Conservation (phyloP, 2,329 filamentous ascomycete genomes). For the Cyphellophora attinorum region DNA sequence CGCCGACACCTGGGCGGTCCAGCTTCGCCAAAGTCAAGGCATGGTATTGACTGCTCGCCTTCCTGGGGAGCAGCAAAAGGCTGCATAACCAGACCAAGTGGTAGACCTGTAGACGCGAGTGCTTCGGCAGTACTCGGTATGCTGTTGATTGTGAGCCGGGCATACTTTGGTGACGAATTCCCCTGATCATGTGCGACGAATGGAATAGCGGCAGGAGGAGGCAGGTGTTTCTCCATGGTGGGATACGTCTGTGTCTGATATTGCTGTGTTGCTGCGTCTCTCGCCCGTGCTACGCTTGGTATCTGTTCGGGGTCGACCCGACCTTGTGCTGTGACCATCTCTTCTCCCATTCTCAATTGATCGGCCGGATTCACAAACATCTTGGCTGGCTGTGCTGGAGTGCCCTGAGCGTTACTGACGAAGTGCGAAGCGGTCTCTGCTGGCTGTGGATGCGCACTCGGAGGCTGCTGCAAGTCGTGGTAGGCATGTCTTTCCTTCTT, state of each 20-base stretch:
- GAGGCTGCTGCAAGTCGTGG: conserved; percentile 67
- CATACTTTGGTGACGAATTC: conserved; percentile 90
- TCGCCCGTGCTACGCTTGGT: conserved; percentile 76
- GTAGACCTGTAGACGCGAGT: conserved; percentile 68
- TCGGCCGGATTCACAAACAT: conserved; percentile 13
- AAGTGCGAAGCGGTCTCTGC: conserved; percentile 39
- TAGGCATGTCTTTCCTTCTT: conserved; percentile 95
- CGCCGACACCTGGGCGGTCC: conserved; percentile 86
- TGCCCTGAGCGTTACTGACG: conserved; percentile 23
- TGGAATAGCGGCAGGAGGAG: conserved; percentile 76
- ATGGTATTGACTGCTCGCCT: conserved; percentile 78
- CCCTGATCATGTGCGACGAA: conserved; percentile 95
- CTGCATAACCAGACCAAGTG: conserved; percentile 79
- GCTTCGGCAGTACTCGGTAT: conserved; percentile 78
- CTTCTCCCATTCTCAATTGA: conserved; percentile 32
- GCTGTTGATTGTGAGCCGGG: conserved; percentile 83
- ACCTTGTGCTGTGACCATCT: conserved; percentile 56
- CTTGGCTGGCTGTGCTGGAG: conserved; percentile 6
- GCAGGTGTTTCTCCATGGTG: conserved; percentile 88
- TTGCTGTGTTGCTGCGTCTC: conserved; percentile 72
- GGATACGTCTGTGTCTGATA: conserved; percentile 85
- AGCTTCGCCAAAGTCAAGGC: conserved; percentile 85
- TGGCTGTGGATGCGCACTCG: conserved; percentile 51
- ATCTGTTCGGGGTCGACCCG: conserved; percentile 85
- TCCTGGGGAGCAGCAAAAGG: conserved; percentile 74